These are phyloP conservation scores for Cytidiella melzeri DNA, from an alignment of 768 basidiomycete genomes.

Conservation along the genomic window DNA sequence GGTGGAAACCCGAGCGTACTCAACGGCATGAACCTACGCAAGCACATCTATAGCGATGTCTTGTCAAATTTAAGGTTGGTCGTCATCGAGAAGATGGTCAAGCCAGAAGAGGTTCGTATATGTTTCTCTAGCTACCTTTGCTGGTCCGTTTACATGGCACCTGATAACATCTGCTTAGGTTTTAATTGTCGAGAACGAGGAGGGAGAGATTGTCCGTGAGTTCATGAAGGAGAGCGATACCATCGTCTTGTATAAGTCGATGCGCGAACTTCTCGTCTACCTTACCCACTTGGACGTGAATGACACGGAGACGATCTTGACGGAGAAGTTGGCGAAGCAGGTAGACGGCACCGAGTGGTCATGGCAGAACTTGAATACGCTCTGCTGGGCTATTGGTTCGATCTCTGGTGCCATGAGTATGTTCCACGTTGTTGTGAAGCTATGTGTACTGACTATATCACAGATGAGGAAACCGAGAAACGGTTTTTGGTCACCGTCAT, in stretches of 20 bases:
- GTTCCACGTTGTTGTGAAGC: constrained; percentile 25
- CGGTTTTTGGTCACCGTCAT: constrained; percentile 98
- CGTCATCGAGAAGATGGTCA: constrained; percentile 98
- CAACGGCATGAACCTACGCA: constrained; percentile 73
- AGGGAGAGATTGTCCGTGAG: constrained; percentile 98
- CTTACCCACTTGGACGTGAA: constrained; percentile 94
- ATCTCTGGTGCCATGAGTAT: constrained; percentile 99
- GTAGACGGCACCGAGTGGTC: constrained; percentile 98
- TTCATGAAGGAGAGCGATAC: constrained; percentile 99
- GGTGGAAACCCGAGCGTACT: constrained; percentile 62
- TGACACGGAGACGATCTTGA: constrained; percentile 96
- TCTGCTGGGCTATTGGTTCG: constrained; percentile 99
- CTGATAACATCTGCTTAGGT: constrained; percentile 45
- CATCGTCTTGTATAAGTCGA: constrained; percentile 97
- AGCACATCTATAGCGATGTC: constrained; percentile 95
- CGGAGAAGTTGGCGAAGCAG: constrained; percentile 95
- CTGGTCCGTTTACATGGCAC: neutral
- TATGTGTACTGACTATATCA: neutral
- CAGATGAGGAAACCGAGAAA: constrained; percentile 98
- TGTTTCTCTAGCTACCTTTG: neutral
- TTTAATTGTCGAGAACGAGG: constrained; percentile 97
- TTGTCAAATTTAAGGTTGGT: constrained; percentile 90
- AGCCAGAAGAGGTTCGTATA: constrained; percentile 87
- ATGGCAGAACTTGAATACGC: constrained; percentile 97
- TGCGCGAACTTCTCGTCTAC: constrained; percentile 97